Percentiles rank a stretch among this genome's conserved stretches.
These are phyloP conservation scores for Penicillium roqueforti DNA, from an alignment of 495 filamentous ascomycete genomes.

Conservation along the genomic window DNA sequence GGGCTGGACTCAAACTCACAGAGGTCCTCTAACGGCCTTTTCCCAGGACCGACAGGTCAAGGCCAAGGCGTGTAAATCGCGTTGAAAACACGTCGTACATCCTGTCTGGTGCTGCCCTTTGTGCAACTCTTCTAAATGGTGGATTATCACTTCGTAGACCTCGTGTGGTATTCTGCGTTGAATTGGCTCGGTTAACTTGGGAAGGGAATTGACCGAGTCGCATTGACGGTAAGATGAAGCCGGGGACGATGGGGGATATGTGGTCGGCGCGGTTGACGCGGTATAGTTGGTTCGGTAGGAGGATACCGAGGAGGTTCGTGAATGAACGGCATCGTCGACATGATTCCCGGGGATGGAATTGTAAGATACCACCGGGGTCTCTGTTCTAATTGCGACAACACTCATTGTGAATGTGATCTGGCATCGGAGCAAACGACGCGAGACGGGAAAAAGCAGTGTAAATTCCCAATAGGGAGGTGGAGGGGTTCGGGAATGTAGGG, in stretches of 20 bases:
- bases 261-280: conserved; percentile 38
- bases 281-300: conserved; percentile 42
- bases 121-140: conserved; percentile 49
- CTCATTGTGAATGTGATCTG: conserved; percentile 34
- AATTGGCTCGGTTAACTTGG: conserved; percentile 33
- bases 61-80: conserved; percentile 65
- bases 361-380: conserved; percentile 33
- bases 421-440: conserved; percentile 19
- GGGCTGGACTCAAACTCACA: conserved; percentile 50
- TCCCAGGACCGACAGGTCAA: conserved; percentile 65
- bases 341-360: conserved; percentile 19
- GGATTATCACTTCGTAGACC: conserved; percentile 54
- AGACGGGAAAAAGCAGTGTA: conserved; percentile 10
- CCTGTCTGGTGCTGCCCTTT: conserved; percentile 37
- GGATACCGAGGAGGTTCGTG: conserved; percentile 39
- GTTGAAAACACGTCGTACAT: conserved; percentile 75
- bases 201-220: conserved; percentile 36
- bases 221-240: conserved; percentile 34
- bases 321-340: conserved; percentile 23
- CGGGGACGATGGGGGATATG: conserved; percentile 37
- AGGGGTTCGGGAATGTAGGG: conserved; percentile 24
- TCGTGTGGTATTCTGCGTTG: conserved; percentile 53
- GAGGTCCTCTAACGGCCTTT: conserved; percentile 56
- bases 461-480: conserved; percentile 7
- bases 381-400: conserved; percentile 43